Evolutionary conservation across 176 grass and related monocot species (phyloP).

Genomic region (Paspalum vaginatum): DNA sequence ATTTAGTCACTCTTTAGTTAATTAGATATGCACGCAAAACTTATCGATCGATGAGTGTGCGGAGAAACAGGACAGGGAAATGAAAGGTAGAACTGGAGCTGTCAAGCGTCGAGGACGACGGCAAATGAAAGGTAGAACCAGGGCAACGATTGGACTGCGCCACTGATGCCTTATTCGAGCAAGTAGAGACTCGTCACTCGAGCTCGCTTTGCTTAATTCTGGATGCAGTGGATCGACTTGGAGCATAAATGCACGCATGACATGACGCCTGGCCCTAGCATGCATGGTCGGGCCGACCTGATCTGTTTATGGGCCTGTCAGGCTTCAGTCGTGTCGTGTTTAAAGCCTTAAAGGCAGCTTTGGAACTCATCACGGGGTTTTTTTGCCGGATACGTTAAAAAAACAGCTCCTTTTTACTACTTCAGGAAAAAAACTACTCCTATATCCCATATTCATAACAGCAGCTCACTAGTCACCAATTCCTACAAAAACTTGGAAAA

Average conservation of each 20-base stretch:
- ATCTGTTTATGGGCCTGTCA: conserved; percentile 3
- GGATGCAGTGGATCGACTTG: neutral
- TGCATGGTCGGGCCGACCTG: conserved; percentile 3
- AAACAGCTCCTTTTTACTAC: too few relatives aligned
- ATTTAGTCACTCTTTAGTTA: neutral
- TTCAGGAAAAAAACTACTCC: too few relatives aligned
- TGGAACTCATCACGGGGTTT: too few relatives aligned
- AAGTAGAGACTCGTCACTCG: neutral
- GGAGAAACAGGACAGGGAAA: neutral
- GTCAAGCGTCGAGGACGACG: neutral
- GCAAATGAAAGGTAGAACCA: neutral
- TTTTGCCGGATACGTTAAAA: too few relatives aligned
- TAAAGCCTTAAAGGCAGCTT: neutral
- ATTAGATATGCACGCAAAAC: neutral
- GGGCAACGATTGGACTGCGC: neutral
- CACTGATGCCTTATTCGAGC: neutral
- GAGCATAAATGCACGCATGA: neutral
- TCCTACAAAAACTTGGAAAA: too few relatives aligned
- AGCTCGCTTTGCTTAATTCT: conserved; percentile 16
- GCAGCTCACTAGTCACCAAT: too few relatives aligned
- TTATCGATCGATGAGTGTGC: conserved; percentile 4
- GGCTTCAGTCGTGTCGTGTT: conserved; percentile 25
- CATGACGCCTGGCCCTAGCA: conserved; percentile 10
- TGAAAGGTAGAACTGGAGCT: neutral
- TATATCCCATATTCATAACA: too few relatives aligned